A percentile compares a stretch with the other conserved stretches of the same genome.
phyloP scores from a whole-genome alignment of 169 alveolate species.

The Cryptosporidium ryanae region DNA sequence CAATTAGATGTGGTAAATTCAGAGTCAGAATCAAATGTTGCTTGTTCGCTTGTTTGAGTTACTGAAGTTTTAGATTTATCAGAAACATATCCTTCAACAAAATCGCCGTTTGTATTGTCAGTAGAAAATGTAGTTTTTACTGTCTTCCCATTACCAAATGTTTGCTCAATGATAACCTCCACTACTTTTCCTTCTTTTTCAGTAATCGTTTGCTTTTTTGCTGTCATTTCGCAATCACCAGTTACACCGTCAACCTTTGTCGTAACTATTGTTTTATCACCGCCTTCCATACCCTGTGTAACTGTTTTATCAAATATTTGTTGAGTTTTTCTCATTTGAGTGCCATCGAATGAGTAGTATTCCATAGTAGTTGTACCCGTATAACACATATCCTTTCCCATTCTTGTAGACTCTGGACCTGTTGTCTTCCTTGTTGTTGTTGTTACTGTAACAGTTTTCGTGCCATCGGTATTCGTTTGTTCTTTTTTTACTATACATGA shows the following conservation, averaged over 20 bases:
- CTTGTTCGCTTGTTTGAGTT: not conserved
- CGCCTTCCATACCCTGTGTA: not conserved
- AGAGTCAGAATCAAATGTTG: not conserved
- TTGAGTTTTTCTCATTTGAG: conserved; percentile 7
- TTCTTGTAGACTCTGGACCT: not conserved
- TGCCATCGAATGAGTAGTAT: conserved; percentile 39
- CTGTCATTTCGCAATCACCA: not conserved
- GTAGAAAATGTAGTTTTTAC: conserved; percentile 16
- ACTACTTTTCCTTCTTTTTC: conserved; percentile 24
- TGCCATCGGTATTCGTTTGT: conserved; percentile 42
- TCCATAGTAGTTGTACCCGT: conserved; percentile 29
- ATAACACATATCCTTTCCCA: not conserved
- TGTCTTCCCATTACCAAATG: conserved; percentile 4
- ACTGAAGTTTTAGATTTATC: not conserved
- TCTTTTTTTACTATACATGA: conserved; percentile 23
- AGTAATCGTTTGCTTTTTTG: conserved; percentile 21
- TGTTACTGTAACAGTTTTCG: conserved; percentile 32
- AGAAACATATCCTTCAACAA: not conserved
- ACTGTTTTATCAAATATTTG: conserved; percentile 28
- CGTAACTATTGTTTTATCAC: not conserved
- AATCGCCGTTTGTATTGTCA: not conserved
- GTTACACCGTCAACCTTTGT: conserved; percentile 16
- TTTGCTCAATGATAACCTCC: conserved; percentile 14
- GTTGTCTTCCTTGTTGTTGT: not conserved
- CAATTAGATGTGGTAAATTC: not conserved